Conservation (phyloP, 768 basidiomycete species). For the Pleurotus tuoliensis region DNA sequence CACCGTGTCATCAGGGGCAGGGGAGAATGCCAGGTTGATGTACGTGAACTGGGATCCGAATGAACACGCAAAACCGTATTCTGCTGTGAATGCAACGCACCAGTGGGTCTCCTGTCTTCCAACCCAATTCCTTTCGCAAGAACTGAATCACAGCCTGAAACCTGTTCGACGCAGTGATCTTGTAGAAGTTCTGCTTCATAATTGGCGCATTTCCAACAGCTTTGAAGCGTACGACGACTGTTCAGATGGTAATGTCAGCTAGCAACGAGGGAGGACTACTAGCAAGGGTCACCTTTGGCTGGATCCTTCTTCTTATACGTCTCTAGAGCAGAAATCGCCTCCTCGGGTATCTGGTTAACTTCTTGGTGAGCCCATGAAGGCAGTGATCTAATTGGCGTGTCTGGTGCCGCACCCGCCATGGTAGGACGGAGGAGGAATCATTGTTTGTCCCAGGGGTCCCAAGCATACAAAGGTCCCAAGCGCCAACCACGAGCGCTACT, state of each 20-base stretch:
- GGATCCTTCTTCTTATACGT: constrained; percentile 85
- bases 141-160: constrained; percentile 96
- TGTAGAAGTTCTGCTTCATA: constrained; percentile 98
- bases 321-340: constrained; percentile 72
- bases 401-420: constrained; percentile 13
- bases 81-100: constrained; percentile 37
- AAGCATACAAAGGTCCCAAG: neutral
- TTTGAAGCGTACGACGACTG: constrained; percentile 96
- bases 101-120: constrained; percentile 81
- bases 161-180: constrained; percentile 89
- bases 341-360: constrained; percentile 29
- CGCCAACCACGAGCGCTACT: neutral
- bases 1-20: constrained; percentile 79
- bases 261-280: neutral
- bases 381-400: constrained; percentile 25
- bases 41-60: constrained; percentile 48
- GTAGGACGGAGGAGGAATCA: neutral
- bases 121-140: constrained; percentile 80
- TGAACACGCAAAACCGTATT: too few species aligned
- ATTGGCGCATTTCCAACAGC: constrained; percentile 97
- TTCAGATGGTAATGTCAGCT: neutral
- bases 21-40: constrained; percentile 72
- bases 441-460: neutral
- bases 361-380: constrained; percentile 28
- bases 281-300: constrained; percentile 55